Base-by-base conservation (phyloP, 306 rosid genomes). In the Cucurbita maxima region DNA sequence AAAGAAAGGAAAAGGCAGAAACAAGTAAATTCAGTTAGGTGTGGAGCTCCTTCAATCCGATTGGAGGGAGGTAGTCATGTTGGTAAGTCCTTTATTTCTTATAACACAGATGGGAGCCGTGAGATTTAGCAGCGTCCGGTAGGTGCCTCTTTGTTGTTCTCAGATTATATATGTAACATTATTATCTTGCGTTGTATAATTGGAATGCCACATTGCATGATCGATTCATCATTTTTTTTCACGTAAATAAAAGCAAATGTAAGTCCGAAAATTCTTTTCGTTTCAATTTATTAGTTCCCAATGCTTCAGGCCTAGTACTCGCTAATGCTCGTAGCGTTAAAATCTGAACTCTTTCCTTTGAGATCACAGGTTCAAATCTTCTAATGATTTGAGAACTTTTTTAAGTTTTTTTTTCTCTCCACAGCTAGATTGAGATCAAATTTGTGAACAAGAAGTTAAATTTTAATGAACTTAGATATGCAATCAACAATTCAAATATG, bases 211-310 rank as follows among this genome's bases (percentile, higher is more conserved):
- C 80, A 82, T 83, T 88, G 83, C 86, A 34, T 84, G 77, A 86
- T 86, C 86, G 80, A 87, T 90, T 86, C 96, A 74, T 88, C 86
- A 90, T 90, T 88, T 93, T 90, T 88, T 93, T 87, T 63, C 84
- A 62, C 80, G 88, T 88, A 88, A 90, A 92, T 92, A 92, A 88
- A 84, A 83, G 79, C 43, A 64, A 64, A 19, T 72, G 18, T 36
- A 55, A 72, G 37, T 54, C 63, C 40, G 63, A 72, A 72, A 63
- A 38, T 72, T 53, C 19, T 72, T 72, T 38, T 38, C n/a, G 4
- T 4, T 2, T 50, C 58, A 12, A 8, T 16, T 64, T 41, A 57
- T 74, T 74, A 36, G 43, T 69, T 51, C 18, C 74, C 38, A 43
- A 10, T 67, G 38, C 38, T 67, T 43, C 38, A 0, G 12, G 10